A percentile compares a stretch with the other conserved stretches of the same genome.
Evolutionary conservation across 2,329 filamentous ascomycete species (phyloP).

Genomic region (Triangularia verruculosa): DNA sequence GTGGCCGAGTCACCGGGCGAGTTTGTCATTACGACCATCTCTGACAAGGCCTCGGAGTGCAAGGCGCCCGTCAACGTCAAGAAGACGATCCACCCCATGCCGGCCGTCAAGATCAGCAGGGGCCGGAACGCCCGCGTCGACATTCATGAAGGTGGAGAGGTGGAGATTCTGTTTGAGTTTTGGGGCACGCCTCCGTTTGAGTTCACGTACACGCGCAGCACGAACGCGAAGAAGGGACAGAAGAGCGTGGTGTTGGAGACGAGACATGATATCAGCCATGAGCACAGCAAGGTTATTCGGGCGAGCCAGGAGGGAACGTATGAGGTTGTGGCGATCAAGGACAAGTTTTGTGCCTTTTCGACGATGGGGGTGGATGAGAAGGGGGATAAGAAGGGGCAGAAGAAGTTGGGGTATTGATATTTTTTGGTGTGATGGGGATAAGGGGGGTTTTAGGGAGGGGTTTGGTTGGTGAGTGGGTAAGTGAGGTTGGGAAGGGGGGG

Average conservation of each 20-base stretch:
- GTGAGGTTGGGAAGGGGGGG: background rate
- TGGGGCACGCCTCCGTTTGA: slow-evolving; percentile 95
- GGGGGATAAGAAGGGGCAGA: slow-evolving; percentile 21
- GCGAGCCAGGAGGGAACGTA: slow-evolving; percentile 95
- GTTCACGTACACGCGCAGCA: slow-evolving; percentile 92
- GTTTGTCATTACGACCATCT: slow-evolving; percentile 82
- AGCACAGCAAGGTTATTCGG: slow-evolving; percentile 75
- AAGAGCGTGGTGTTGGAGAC: slow-evolving; percentile 83
- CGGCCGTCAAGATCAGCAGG: slow-evolving; percentile 84
- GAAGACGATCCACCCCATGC: slow-evolving; percentile 87
- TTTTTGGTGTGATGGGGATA: background rate
- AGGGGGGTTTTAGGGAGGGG: background rate
- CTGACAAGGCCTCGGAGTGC: slow-evolving; percentile 86
- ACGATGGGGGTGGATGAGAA: slow-evolving; percentile 47
- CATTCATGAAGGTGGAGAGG: slow-evolving; percentile 94
- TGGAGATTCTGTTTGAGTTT: slow-evolving; percentile 92
- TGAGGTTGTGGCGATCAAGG: slow-evolving; percentile 94
- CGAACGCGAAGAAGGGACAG: slow-evolving; percentile 75
- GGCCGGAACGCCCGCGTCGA: slow-evolving; percentile 79
- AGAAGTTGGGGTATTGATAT: slow-evolving; percentile 20
- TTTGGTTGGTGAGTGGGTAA: background rate
- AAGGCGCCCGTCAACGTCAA: slow-evolving; percentile 73
- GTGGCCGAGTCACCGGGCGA: slow-evolving; percentile 87
- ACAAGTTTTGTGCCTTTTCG: slow-evolving; percentile 85
- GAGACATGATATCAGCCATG: slow-evolving; percentile 78